phyloP scores from a whole-genome alignment of 345 rosid genomes.

The Laguncularia racemosa region DNA sequence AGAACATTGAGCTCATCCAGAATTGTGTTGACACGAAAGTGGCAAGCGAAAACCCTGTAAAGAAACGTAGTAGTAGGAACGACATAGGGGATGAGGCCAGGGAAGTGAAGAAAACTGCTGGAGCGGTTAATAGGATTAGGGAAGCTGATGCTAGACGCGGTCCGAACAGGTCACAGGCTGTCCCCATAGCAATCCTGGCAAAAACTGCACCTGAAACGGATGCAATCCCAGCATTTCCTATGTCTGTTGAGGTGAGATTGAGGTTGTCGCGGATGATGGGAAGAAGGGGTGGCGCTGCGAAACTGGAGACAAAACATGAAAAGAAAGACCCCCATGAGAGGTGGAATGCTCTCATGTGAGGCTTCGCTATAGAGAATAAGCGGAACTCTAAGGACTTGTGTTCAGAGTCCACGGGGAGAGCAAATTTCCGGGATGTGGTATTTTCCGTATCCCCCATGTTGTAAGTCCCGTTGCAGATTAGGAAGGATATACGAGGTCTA shows the following conservation, averaged over 20 bases:
- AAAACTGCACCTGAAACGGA: slow-evolving; percentile 87
- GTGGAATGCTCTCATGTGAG: slow-evolving; percentile 88
- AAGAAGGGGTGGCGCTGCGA: slow-evolving; percentile 85
- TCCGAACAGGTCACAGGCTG: slow-evolving; percentile 74
- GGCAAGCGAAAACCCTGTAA: slow-evolving; percentile 71
- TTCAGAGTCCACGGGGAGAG: slow-evolving; percentile 75
- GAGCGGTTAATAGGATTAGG: slow-evolving; percentile 74
- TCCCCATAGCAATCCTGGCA: slow-evolving; percentile 77
- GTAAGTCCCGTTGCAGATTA: neutral
- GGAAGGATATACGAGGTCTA: neutral
- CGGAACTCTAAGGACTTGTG: slow-evolving; percentile 72
- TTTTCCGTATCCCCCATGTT: slow-evolving; percentile 15
- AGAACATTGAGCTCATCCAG: slow-evolving; percentile 98
- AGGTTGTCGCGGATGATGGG: slow-evolving; percentile 81
- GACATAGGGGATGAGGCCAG: slow-evolving; percentile 53
- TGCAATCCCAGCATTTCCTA: slow-evolving; percentile 88
- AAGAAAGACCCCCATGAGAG: slow-evolving; percentile 87
- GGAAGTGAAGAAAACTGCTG: slow-evolving; percentile 69
- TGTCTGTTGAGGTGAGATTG: slow-evolving; percentile 75
- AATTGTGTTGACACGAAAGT: slow-evolving; percentile 90
- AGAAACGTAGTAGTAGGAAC: slow-evolving; percentile 63
- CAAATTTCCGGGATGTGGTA: slow-evolving; percentile 26
- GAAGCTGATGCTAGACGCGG: slow-evolving; percentile 89
- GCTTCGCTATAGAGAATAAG: slow-evolving; percentile 54
- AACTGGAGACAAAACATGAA: slow-evolving; percentile 76